Conservation (phyloP, 495 filamentous ascomycete species). For the Podospora didyma region DNA sequence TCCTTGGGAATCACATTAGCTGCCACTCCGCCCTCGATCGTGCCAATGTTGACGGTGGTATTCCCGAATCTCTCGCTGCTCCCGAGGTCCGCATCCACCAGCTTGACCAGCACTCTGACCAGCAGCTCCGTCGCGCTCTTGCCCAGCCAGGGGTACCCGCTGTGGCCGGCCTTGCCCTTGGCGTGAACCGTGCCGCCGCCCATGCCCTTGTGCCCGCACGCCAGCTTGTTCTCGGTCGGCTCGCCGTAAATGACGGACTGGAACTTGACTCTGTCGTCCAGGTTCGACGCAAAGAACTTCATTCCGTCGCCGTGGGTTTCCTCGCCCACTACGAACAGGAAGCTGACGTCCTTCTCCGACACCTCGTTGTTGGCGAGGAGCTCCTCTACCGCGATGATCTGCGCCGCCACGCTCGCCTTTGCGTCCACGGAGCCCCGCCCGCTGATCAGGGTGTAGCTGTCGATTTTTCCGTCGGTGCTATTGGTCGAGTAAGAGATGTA, state of each 20-base stretch:
- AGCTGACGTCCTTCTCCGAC: constrained; percentile 49
- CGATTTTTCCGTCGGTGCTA: constrained; percentile 37
- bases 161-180: constrained; percentile 76
- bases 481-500: constrained; percentile 62
- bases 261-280: constrained; percentile 45
- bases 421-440: constrained; percentile 88
- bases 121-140: constrained; percentile 73
- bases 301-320: constrained; percentile 84
- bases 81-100: constrained; percentile 67
- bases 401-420: constrained; percentile 81
- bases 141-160: constrained; percentile 84
- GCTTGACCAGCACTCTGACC: constrained; percentile 57
- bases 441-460: constrained; percentile 29
- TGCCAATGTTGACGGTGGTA: constrained; percentile 83
- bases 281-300: constrained; percentile 55
- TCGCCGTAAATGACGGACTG: constrained; percentile 81
- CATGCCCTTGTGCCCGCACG: constrained; percentile 86
- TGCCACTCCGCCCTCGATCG: constrained; percentile 76
- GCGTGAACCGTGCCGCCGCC: constrained; percentile 59
- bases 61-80: constrained; percentile 71
- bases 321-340: constrained; percentile 90
- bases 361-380: constrained; percentile 45
- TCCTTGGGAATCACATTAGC: constrained; percentile 78
- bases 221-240: constrained; percentile 82
- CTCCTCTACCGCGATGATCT: constrained; percentile 63